Conservation (phyloP, 139 green algal species). For the Astrephomene gubernaculifera region DNA sequence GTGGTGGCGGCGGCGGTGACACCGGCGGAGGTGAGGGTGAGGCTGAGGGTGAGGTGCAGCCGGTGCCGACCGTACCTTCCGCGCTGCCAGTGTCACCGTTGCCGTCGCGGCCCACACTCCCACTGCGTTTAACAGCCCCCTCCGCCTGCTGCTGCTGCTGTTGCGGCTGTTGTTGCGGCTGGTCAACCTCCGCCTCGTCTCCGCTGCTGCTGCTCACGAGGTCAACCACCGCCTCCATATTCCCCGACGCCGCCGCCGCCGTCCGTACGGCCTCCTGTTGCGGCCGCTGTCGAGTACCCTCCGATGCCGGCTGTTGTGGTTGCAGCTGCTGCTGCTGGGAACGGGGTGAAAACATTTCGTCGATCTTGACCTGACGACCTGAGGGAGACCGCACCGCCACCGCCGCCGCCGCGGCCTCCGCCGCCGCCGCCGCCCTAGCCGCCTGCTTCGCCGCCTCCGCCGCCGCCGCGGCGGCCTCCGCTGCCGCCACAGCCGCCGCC, state of each 20-base stretch:
- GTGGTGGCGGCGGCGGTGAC: no score
- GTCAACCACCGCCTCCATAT: not conserved
- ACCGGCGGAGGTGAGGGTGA: no score
- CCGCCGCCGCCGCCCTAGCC: not conserved
- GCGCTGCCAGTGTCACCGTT: not conserved
- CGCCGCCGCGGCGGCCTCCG: not conserved
- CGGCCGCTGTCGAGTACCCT: not conserved
- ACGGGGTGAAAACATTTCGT: not conserved
- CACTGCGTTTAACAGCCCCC: not conserved
- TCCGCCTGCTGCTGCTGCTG: not conserved
- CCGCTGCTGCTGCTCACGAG: conserved; percentile 1
- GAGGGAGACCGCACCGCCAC: not conserved
- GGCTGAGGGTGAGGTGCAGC: not conserved
- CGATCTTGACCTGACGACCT: conserved; percentile 9
- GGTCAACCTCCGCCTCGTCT: not conserved
- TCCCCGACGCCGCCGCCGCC: not conserved
- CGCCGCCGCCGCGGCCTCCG: not conserved
- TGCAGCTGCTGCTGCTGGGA: not conserved
- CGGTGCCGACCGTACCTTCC: not conserved
- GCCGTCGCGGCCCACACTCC: not conserved
- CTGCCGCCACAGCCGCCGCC: not conserved
- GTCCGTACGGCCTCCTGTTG: not conserved
- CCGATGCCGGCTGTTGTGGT: not conserved
- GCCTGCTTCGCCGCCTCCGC: not conserved
- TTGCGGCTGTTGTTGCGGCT: not conserved